Evolutionary conservation across 768 basidiomycete species (phyloP).

Genomic region (Collybia mongolica): DNA sequence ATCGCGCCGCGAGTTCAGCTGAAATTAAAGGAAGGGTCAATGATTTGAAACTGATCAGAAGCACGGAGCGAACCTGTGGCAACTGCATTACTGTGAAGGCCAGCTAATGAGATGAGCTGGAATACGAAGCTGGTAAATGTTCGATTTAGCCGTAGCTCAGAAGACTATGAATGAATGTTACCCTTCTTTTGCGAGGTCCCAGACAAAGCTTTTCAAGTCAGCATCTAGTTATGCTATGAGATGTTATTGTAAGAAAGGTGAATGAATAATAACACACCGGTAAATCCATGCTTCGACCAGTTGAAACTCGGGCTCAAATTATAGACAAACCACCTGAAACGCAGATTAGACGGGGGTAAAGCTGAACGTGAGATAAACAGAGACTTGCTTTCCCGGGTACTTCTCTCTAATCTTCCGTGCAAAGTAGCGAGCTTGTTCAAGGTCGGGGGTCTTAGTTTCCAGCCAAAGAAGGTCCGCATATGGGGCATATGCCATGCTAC

Average conservation of each 20-base stretch:
- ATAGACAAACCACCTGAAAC: slow-evolving; percentile 78
- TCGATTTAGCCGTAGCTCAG: slow-evolving; percentile 4
- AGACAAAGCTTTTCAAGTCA: slow-evolving; percentile 81
- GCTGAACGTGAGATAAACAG: neutral
- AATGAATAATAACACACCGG: slow-evolving; percentile 39
- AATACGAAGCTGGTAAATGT: slow-evolving; percentile 68
- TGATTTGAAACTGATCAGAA: neutral
- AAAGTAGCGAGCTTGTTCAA: slow-evolving; percentile 77
- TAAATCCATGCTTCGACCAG: slow-evolving; percentile 83
- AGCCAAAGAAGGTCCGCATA: slow-evolving; percentile 92
- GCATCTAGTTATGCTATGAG: slow-evolving; percentile 41
- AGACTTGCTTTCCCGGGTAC: slow-evolving; percentile 67
- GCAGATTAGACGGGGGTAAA: neutral
- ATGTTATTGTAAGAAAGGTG: neutral
- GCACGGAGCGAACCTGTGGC: slow-evolving; percentile 53
- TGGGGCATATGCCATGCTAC: slow-evolving; percentile 76
- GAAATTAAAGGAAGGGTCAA: neutral
- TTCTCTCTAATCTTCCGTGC: slow-evolving; percentile 70
- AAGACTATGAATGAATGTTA: slow-evolving; percentile 24
- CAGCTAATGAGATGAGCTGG: slow-evolving; percentile 86
- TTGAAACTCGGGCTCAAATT: slow-evolving; percentile 95
- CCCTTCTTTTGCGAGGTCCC: slow-evolving; percentile 91
- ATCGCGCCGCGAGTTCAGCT: slow-evolving; percentile 80
- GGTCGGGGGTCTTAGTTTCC: slow-evolving; percentile 87
- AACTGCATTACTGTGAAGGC: slow-evolving; percentile 83